Conservation (phyloP, 768 basidiomycete genomes). For the Hebeloma cylindrosporum region DNA sequence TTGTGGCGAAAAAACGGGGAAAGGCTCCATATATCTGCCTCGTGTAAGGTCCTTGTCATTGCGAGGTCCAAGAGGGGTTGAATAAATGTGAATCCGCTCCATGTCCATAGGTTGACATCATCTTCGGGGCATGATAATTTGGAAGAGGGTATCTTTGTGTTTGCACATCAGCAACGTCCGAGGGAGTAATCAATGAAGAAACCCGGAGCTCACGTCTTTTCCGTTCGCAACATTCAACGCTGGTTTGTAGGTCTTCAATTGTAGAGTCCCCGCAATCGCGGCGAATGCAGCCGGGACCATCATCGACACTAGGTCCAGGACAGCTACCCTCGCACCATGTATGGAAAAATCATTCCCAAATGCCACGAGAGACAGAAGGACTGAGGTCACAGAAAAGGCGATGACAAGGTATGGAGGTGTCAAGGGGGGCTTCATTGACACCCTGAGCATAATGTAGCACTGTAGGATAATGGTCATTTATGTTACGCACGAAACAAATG, state of each 20-base stretch:
- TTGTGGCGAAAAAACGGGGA: constrained; percentile 70
- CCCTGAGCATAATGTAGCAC: constrained; percentile 44
- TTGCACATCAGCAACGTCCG: constrained; percentile 21
- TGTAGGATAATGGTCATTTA: constrained; percentile 22
- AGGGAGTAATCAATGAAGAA: neutral
- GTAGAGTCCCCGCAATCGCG: constrained; percentile 57
- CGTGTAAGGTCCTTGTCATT: constrained; percentile 46
- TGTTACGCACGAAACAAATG: neutral
- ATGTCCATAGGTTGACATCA: constrained; percentile 60
- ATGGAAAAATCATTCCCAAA: constrained; percentile 32
- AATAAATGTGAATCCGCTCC: constrained; percentile 65
- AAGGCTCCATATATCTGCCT: constrained; percentile 58
- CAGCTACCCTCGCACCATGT: constrained; percentile 15
- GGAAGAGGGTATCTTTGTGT: constrained; percentile 53
- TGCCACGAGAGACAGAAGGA: constrained; percentile 35
- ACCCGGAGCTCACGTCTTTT: constrained; percentile 41
- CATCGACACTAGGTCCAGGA: constrained; percentile 31
- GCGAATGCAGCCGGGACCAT: constrained; percentile 38
- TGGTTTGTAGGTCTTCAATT: constrained; percentile 45
- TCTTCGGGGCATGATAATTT: constrained; percentile 62
- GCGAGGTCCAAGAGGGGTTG: constrained; percentile 60
- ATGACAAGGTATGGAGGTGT: constrained; percentile 57
- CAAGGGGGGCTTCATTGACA: constrained; percentile 39
- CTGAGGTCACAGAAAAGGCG: constrained; percentile 30
- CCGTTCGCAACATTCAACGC: constrained; percentile 48